These are phyloP conservation scores for Ilex paraguariensis DNA, from an alignment of 305 asterid species.

Conservation along the genomic window DNA sequence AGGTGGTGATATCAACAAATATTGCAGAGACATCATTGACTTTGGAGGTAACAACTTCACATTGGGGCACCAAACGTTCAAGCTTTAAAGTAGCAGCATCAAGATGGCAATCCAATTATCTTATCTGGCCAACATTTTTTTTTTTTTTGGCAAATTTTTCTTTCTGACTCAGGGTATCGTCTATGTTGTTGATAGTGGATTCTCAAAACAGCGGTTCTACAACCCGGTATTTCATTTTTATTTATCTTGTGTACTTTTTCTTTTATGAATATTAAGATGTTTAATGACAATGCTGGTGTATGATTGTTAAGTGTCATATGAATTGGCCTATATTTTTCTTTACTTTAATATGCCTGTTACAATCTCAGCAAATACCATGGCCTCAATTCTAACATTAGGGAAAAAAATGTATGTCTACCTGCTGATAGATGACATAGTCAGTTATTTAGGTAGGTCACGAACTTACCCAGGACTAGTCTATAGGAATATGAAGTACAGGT, in stretches of 20 bases:
- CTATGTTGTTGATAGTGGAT: conserved; percentile 89
- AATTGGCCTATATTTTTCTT: neutral
- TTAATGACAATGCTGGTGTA: no score
- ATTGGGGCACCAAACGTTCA: neutral
- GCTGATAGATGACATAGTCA: no score
- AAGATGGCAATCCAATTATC: conserved; percentile 10
- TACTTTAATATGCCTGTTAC: no score
- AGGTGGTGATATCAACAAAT: conserved; percentile 89
- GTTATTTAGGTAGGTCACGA: no score
- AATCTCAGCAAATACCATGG: no score
- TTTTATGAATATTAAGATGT: neutral
- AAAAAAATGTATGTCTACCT: no score
- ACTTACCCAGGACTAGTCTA: no score
- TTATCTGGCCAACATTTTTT: conserved; percentile 6
- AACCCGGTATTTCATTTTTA: conserved; percentile 58
- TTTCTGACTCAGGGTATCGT: conserved; percentile 72
- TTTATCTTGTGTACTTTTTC: conserved; percentile 4
- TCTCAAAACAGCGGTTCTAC: conserved; percentile 89
- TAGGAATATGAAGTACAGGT: no score
- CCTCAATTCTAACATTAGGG: no score
- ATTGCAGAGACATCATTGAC: conserved; percentile 99
- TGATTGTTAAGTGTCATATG: no score
- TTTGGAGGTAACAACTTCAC: conserved; percentile 61
- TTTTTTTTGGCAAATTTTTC: neutral
- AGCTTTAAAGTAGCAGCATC: conserved; percentile 1